A percentile compares a stretch with the other conserved stretches of the same genome.
These are phyloP conservation scores for Hanseniaspora vineae DNA, from an alignment of 805 yeast species.

Conservation along the genomic window DNA sequence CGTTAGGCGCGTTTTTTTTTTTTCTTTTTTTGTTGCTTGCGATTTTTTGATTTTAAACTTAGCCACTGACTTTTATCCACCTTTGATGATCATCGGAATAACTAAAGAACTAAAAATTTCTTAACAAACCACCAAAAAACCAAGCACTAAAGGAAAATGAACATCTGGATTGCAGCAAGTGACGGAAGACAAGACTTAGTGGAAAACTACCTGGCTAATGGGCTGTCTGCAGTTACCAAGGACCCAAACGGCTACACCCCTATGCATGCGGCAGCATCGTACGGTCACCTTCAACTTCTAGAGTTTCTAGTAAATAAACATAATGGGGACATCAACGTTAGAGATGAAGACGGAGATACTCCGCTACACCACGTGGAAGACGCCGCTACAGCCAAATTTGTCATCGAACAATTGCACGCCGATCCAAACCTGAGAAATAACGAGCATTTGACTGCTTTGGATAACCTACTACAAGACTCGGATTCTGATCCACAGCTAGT, in stretches of 20 bases:
- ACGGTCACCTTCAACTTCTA: conserved; percentile 65
- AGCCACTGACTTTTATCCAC: neutral
- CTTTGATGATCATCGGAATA: too few relatives aligned
- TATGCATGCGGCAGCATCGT: conserved; percentile 93
- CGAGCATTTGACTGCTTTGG: conserved; percentile 65
- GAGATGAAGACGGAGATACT: conserved; percentile 86
- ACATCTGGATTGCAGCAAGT: conserved; percentile 93
- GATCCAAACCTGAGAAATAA: conserved; percentile 49
- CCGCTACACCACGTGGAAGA: conserved; percentile 89
- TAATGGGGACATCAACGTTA: conserved; percentile 74
- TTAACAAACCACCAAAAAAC: neutral
- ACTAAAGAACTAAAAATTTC: neutral
- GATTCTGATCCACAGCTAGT: conserved; percentile 48
- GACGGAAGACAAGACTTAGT: conserved; percentile 61
- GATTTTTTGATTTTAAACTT: neutral
- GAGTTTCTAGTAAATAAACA: conserved; percentile 20
- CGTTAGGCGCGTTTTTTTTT: neutral
- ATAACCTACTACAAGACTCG: conserved; percentile 69
- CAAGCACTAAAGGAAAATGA: conserved; percentile 23
- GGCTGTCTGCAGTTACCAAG: conserved; percentile 53
- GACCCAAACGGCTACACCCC: conserved; percentile 96
- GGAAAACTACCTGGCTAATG: conserved; percentile 36
- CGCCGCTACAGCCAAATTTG: conserved; percentile 43
- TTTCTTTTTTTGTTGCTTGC: too few relatives aligned
- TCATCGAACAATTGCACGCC: conserved; percentile 59